phyloP scores from a whole-genome alignment of 1,284 basidiomycete species.

The Ganoderma multipileum region DNA sequence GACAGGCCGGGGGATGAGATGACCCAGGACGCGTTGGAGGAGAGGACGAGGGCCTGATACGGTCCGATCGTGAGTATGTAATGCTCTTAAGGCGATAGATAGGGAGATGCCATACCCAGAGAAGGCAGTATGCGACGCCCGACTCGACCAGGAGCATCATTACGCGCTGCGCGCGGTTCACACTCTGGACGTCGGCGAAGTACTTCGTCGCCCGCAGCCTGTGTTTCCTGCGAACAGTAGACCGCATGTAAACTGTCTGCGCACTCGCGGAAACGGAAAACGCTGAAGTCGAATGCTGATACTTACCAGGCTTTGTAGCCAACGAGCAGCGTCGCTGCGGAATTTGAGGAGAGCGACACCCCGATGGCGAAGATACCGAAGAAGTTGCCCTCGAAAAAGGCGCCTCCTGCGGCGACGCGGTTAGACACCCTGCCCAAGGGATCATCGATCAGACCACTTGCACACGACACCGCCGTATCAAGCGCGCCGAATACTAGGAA shows the following conservation, averaged over 20 bases:
- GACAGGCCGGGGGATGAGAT: background rate
- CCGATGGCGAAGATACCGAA: background rate
- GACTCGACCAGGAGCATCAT: slow-evolving; percentile 4
- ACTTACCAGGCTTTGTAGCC: slow-evolving; percentile 1
- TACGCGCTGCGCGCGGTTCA: background rate
- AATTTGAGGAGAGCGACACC: background rate
- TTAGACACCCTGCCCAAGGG: background rate
- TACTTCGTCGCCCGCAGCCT: background rate
- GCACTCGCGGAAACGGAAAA: background rate
- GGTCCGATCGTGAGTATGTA: background rate
- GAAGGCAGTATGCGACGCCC: background rate
- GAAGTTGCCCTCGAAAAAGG: background rate
- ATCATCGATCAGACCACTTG: background rate
- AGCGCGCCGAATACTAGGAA: background rate
- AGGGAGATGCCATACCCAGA: background rate
- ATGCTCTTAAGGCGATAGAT: background rate
- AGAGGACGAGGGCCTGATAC: background rate
- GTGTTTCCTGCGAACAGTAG: background rate
- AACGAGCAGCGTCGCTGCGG: background rate
- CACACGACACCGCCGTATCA: background rate
- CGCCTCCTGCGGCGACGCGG: background rate
- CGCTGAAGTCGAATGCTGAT: too few species aligned
- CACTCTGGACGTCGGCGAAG: background rate
- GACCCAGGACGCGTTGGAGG: background rate
- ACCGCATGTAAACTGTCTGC: background rate